These are phyloP conservation scores for Chlorociboria aeruginascens DNA, from an alignment of 495 filamentous ascomycete species.

Conservation along the genomic window DNA sequence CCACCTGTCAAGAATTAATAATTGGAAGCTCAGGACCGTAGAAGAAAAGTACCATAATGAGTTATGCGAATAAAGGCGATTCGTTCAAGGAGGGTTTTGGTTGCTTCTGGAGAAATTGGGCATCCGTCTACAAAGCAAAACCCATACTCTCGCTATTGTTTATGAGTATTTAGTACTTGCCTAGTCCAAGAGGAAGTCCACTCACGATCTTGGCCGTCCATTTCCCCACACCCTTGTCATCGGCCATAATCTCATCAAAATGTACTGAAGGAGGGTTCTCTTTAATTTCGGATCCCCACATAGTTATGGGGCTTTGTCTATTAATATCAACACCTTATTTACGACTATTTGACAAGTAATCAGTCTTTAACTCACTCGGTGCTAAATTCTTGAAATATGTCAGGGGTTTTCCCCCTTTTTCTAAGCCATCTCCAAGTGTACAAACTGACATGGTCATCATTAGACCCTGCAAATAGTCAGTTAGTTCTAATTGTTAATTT, in stretches of 20 bases:
- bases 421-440: conserved; percentile 41
- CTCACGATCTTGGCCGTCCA: conserved; percentile 50
- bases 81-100: conserved; percentile 56
- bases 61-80: conserved; percentile 77
- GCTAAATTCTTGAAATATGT: background rate
- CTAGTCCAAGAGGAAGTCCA: conserved; percentile 15
- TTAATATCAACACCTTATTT: background rate
- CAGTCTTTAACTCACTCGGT: background rate
- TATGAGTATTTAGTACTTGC: background rate
- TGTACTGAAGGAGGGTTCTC: conserved; percentile 36
- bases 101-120: conserved; percentile 54
- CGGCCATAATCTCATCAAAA: conserved; percentile 49
- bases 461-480: conserved; percentile 29
- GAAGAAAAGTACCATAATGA: conserved; percentile 53
- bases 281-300: conserved; percentile 29
- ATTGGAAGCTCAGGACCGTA: background rate
- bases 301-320: background rate
- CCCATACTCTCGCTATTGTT: conserved; percentile 23
- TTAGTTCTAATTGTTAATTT: background rate
- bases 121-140: conserved; percentile 33
- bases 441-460: conserved; percentile 42
- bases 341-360: background rate
- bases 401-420: conserved; percentile 22
- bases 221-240: conserved; percentile 35
- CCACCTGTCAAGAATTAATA: conserved; percentile 37